A percentile compares a stretch with the other conserved stretches of the same genome.
Conservation (phyloP, 116 monocot genomes). For the Trichopus zeylanicus region DNA sequence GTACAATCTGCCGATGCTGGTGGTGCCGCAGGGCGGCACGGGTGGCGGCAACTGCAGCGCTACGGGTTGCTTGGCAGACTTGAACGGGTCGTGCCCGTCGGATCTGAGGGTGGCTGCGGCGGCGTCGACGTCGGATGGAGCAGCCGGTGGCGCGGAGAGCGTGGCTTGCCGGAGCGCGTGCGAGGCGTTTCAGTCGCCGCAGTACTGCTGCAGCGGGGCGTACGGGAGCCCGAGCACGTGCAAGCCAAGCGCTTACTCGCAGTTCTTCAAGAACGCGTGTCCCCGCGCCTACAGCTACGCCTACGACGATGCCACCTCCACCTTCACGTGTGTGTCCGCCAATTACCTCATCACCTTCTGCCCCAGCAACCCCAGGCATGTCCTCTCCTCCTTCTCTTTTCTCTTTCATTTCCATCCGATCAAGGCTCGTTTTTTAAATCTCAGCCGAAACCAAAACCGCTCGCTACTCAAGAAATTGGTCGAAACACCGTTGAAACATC, state of each 20-base stretch:
- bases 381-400: neutral
- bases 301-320: constrained; percentile 65
- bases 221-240: constrained; percentile 58
- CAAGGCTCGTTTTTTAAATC: neutral
- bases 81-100: constrained; percentile 39
- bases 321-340: constrained; percentile 55
- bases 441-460: no score
- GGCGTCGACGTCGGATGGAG: no score
- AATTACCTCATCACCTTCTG: constrained; percentile 62
- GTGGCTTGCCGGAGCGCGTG: constrained; percentile 78
- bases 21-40: constrained; percentile 30
- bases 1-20: constrained; percentile 57
- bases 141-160: neutral
- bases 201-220: constrained; percentile 88
- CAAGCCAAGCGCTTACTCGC: constrained; percentile 46
- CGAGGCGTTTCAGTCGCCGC: constrained; percentile 53
- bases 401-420: neutral
- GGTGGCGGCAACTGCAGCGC: constrained; percentile 29
- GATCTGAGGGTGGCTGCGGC: constrained; percentile 30
- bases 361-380: constrained; percentile 42
- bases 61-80: constrained; percentile 51
- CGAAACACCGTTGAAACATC: no score
- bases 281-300: constrained; percentile 78
- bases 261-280: constrained; percentile 73
- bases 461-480: no score